A percentile compares a stretch with the other conserved stretches of the same genome.
These are phyloP conservation scores for Rhododendron molle DNA, from an alignment of 148 eudicot genomes.

Conservation along the genomic window DNA sequence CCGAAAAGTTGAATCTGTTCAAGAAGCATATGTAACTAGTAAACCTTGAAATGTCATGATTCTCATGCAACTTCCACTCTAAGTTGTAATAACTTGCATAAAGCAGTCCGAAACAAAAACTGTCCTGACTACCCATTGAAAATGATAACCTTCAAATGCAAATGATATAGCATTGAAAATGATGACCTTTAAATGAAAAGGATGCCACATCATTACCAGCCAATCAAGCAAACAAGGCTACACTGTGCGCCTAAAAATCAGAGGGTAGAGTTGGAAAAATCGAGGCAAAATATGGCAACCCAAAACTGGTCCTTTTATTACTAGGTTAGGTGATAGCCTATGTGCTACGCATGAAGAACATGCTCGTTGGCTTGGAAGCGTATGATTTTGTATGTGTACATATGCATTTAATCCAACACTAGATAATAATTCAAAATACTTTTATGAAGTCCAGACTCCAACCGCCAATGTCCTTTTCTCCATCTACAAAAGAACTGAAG, in stretches of 20 bases:
- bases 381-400: too few relatives aligned
- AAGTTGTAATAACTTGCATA: neutral
- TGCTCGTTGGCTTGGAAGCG: too few relatives aligned
- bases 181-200: neutral
- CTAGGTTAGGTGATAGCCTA: too few relatives aligned
- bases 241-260: neutral
- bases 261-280: too few relatives aligned
- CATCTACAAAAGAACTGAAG: too few relatives aligned
- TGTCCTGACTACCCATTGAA: neutral
- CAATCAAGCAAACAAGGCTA: neutral
- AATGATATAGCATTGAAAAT: neutral
- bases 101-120: neutral
- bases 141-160: neutral
- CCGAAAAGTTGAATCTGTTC: constrained; percentile 73
- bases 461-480: too few relatives aligned
- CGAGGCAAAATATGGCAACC: too few relatives aligned
- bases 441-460: too few relatives aligned
- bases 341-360: too few relatives aligned
- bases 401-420: too few relatives aligned
- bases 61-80: neutral
- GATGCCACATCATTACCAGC: neutral
- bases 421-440: too few relatives aligned
- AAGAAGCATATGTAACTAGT: constrained; percentile 15
- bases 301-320: too few relatives aligned
- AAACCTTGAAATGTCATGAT: neutral